phyloP scores from a whole-genome alignment of 768 basidiomycete genomes.

The Clathrus columnatus region DNA sequence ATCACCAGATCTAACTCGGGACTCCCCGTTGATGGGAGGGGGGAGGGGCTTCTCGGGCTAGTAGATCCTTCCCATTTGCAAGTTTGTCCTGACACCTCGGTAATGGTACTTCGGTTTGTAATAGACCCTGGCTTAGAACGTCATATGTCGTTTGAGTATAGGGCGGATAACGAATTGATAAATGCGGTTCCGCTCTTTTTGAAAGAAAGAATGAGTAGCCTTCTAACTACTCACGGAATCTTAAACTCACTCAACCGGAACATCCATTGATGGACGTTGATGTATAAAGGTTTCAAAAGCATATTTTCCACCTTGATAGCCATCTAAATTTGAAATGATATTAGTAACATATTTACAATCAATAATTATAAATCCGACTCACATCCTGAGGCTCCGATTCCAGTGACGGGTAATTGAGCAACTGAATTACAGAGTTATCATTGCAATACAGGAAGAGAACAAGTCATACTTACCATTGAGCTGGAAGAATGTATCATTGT shows the following conservation, averaged over 20 bases:
- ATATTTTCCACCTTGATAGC: conserved; percentile 65
- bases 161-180: conserved; percentile 54
- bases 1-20: not conserved
- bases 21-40: not conserved
- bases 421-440: conserved; percentile 28
- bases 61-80: not conserved
- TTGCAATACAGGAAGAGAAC: conserved; percentile 51
- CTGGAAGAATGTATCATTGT: conserved; percentile 63
- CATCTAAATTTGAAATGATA: conserved; percentile 35
- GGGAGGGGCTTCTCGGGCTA: no score
- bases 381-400: conserved; percentile 67
- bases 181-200: conserved; percentile 43
- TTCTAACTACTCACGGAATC: not conserved
- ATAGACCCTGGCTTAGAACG: conserved; percentile 18
- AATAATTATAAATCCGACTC: conserved; percentile 20
- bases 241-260: conserved; percentile 28
- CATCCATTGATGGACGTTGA: conserved; percentile 44
- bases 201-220: not conserved
- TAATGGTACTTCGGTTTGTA: not conserved
- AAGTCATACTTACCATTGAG: conserved; percentile 35
- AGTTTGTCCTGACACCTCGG: not conserved
- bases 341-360: not conserved
- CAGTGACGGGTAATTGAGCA: conserved; percentile 66
- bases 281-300: conserved; percentile 77
- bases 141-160: conserved; percentile 36